These are phyloP conservation scores for Calonectria ilicicola DNA, from an alignment of 2,329 filamentous ascomycete species.

Conservation along the genomic window DNA sequence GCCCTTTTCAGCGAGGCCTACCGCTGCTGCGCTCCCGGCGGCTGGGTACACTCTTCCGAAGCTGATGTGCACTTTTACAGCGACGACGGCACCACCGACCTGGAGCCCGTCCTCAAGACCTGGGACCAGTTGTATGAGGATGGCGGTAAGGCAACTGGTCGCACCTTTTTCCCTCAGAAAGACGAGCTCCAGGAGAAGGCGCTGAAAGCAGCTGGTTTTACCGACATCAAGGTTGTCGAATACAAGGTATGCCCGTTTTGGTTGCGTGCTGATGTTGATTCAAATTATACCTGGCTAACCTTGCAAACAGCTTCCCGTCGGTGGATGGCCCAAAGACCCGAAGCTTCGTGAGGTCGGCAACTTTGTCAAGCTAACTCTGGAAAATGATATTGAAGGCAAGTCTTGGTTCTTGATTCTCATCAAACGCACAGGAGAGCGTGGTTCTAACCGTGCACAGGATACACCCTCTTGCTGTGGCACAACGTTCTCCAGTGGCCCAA, in stretches of 20 bases:
- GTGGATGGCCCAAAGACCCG: slow-evolving; percentile 32
- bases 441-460: slow-evolving; percentile 2
- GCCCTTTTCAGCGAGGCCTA: slow-evolving; percentile 30
- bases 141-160: slow-evolving; percentile 20
- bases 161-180: slow-evolving; percentile 28
- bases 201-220: slow-evolving; percentile 29
- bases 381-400: slow-evolving; percentile 36
- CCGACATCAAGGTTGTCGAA: slow-evolving; percentile 30
- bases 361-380: slow-evolving; percentile 31
- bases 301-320: slow-evolving; percentile 23
- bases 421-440: not conserved
- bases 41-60: slow-evolving; percentile 35
- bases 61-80: slow-evolving; percentile 25
- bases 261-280: not conserved
- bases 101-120: slow-evolving; percentile 17
- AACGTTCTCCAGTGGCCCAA: slow-evolving; percentile 34
- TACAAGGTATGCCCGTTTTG: slow-evolving; percentile 25
- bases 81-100: slow-evolving; percentile 32
- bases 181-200: slow-evolving; percentile 26
- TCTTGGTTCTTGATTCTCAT: not conserved
- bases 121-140: slow-evolving; percentile 30
- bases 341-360: slow-evolving; percentile 28
- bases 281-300: no score
- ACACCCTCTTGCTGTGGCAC: slow-evolving; percentile 31
- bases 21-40: slow-evolving; percentile 34